Base-by-base conservation (phyloP, 1,284 basidiomycete species). In the Boletus calvinii region DNA sequence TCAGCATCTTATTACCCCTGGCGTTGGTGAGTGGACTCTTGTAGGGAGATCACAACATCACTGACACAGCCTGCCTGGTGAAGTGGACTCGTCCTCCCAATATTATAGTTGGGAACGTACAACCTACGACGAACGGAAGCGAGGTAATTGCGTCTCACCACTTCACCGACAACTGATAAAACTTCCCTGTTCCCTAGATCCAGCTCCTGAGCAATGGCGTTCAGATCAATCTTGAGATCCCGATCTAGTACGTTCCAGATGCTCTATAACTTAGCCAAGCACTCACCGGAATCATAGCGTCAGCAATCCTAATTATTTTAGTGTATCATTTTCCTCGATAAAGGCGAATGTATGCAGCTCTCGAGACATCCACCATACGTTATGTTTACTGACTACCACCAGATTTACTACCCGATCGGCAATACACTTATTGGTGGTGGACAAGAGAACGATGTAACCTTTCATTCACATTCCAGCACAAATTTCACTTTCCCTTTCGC, bases 271-370 rank as follows among this genome's bases (percentile, higher is more conserved):
- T 59, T 43, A 18, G 18, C 38, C 12, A 29, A 34, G 20, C 29
- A 44, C 50, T 63, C 18, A 62, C 39, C 24, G 6, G 36, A 39
- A 56, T 3, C 52, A 39, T 61, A 93, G 90, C 44, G 89, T 94
- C 53, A 72, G 76, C 60, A 95, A 95, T 66, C 93, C 92, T 31
- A 94, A 94, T 67, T 94, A 85, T 74, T 94, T 95, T 69, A 72
- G 78, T 12, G 87, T 90, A 20, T 76, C 79, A 46, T 83, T 95
- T 68, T 79, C 80, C 52, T 75, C 81, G 51, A 84, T 94, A 62
- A 76, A 79, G 38, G 88, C 87, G 6, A 72, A 85, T 44, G 84
- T 87, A 56, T 36, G 64, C 56, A 17, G 32, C 20, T 50, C 8
- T 20, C 38, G 26, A 17, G 20, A 34, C 5, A 31, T 49, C 11